Percentiles rank a stretch among this genome's conserved stretches.
phyloP scores from a whole-genome alignment of 139 green algal species.

The Chlamydomonas incerta region DNA sequence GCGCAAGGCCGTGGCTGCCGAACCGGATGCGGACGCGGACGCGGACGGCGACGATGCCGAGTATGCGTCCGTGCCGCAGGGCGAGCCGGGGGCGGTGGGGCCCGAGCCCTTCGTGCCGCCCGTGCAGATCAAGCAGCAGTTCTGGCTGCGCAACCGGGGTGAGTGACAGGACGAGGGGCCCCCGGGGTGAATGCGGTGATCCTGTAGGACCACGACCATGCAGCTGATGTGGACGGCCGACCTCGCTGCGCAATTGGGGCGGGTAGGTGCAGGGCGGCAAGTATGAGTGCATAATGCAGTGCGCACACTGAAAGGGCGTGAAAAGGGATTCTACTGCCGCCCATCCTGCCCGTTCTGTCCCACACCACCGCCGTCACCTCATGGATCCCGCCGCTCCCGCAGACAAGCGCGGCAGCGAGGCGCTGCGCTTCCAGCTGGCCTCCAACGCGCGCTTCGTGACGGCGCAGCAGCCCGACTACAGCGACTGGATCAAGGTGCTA shows the following conservation, averaged over 20 bases:
- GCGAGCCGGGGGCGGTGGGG: constrained; percentile 4
- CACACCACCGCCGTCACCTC: no score
- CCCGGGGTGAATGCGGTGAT: no score
- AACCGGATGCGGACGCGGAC: neutral
- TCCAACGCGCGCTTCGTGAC: constrained; percentile 49
- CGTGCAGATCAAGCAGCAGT: constrained; percentile 54
- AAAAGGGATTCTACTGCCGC: no score
- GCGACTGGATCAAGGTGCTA: constrained; percentile 42
- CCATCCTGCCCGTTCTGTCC: neutral
- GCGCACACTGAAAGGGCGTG: no score
- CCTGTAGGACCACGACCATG: no score
- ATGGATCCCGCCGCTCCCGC: no score
- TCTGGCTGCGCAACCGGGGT: constrained; percentile 44
- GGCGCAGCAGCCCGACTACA: constrained; percentile 21
- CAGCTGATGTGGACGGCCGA: no score
- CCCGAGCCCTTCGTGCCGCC: constrained; percentile 5
- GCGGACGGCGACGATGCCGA: neutral
- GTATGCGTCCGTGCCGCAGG: no score
- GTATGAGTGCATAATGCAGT: no score
- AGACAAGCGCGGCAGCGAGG: constrained; percentile 1
- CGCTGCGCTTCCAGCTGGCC: constrained; percentile 46
- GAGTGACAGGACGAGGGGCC: no score
- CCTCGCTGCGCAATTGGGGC: no score
- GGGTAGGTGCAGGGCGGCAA: no score
- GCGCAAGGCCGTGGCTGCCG: neutral